Percentiles rank a stretch among this genome's conserved stretches.
These are phyloP conservation scores for Aureobasidium musti DNA, from an alignment of 2,329 filamentous ascomycete genomes.

Conservation along the genomic window DNA sequence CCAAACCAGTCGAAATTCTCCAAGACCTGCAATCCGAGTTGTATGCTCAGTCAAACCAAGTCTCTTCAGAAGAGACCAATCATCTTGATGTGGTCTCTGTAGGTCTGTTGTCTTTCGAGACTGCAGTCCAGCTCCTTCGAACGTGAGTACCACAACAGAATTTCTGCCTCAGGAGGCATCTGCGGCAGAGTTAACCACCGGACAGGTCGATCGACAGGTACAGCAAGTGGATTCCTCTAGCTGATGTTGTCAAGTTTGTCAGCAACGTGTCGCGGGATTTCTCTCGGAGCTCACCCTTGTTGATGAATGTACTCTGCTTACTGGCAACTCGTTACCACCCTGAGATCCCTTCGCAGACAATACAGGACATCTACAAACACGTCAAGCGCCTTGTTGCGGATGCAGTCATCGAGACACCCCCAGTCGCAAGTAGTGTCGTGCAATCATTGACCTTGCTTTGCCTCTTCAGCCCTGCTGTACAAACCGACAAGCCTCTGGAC, in stretches of 20 bases:
- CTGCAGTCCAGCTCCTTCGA: neutral
- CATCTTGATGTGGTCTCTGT: constrained; percentile 2
- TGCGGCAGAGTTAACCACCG: neutral
- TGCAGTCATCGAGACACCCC: constrained; percentile 21
- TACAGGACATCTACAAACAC: constrained; percentile 17
- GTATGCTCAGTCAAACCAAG: neutral
- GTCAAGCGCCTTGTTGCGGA: constrained; percentile 16
- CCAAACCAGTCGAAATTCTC: constrained; percentile 24
- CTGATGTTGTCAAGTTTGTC: neutral
- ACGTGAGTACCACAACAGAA: neutral
- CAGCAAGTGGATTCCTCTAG: constrained; percentile 10
- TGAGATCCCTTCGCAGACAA: neutral
- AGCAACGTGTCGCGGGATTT: neutral
- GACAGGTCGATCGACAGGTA: constrained; percentile 19
- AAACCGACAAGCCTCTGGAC: constrained; percentile 23
- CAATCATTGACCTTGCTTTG: constrained; percentile 16
- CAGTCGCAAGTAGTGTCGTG: neutral
- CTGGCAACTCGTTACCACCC: constrained; percentile 16
- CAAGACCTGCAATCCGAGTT: constrained; percentile 25
- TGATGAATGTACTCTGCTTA: constrained; percentile 17
- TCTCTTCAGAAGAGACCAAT: neutral
- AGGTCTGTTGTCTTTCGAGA: neutral
- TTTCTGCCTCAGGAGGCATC: neutral
- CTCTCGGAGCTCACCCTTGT: neutral
- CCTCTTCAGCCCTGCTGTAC: constrained; percentile 15